These are phyloP conservation scores for Solanum raphanifolium DNA, from an alignment of 257 asterid species.

Conservation along the genomic window DNA sequence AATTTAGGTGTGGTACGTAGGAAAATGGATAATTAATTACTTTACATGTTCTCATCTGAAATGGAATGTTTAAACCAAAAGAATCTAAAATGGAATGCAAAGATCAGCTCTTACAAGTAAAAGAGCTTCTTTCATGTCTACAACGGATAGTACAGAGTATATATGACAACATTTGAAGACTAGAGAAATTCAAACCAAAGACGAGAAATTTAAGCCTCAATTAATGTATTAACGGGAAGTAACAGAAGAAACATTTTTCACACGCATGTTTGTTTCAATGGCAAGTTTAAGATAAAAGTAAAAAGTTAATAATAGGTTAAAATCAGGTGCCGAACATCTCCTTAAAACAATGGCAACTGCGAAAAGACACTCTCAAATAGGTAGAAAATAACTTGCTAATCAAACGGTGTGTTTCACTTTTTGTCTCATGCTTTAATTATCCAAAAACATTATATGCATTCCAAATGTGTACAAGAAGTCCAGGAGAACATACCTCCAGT, in stretches of 20 bases:
- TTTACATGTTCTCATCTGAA: background rate
- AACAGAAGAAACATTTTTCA: background rate
- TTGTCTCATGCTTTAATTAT: background rate
- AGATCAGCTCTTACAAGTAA: background rate
- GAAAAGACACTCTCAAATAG: background rate
- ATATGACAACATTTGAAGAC: background rate
- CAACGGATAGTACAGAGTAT: background rate
- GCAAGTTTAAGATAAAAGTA: background rate
- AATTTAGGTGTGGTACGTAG: background rate
- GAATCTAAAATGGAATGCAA: background rate
- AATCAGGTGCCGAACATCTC: background rate
- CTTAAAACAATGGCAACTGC: background rate
- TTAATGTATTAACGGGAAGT: background rate
- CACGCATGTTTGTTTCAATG: background rate
- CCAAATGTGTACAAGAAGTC: background rate
- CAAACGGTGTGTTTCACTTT: background rate
- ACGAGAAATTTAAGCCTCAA: background rate
- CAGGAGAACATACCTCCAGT: slow-evolving; percentile 55
- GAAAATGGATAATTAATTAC: background rate
- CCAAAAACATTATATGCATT: background rate
- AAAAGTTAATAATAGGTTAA: background rate
- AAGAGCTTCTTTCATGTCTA: background rate
- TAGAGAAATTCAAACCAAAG: background rate
- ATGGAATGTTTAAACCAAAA: background rate
- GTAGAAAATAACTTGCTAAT: background rate